A percentile compares a stretch with the other conserved stretches of the same genome.
phyloP scores from a whole-genome alignment of 805 yeast species.

The Blastobotrys attinorum region DNA sequence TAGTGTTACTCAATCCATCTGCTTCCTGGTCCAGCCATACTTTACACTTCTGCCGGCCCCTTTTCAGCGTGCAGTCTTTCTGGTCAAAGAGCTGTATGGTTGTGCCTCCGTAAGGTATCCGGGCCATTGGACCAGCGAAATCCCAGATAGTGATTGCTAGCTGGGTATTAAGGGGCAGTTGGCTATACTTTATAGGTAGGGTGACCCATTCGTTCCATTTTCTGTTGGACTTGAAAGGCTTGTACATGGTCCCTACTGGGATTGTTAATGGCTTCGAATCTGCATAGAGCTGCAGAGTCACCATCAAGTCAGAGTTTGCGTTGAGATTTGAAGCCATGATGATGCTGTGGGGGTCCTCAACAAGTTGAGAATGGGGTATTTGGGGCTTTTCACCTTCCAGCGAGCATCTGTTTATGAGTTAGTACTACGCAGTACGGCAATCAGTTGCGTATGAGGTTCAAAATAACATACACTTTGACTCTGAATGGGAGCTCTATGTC shows the following conservation, averaged over 20 bases:
- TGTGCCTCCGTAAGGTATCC: constrained; percentile 51
- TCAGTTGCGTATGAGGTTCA: too few species aligned
- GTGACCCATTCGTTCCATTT: constrained; percentile 69
- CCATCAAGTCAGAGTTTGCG: constrained; percentile 30
- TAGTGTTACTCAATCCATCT: constrained; percentile 23
- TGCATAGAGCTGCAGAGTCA: constrained; percentile 39
- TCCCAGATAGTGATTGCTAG: constrained; percentile 63
- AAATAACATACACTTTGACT: constrained; percentile 34
- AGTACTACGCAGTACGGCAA: neutral
- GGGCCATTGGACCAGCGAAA: constrained; percentile 43
- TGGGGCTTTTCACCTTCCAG: constrained; percentile 38
- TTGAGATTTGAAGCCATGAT: constrained; percentile 35
- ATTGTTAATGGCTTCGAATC: constrained; percentile 40
- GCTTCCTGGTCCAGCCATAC: constrained; percentile 35
- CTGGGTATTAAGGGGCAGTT: constrained; percentile 56
- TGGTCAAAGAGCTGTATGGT: constrained; percentile 51
- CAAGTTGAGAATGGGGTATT: constrained; percentile 38
- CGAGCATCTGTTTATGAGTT: constrained; percentile 23
- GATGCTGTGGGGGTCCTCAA: constrained; percentile 40
- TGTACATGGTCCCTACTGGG: constrained; percentile 44
- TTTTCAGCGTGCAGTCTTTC: constrained; percentile 49
- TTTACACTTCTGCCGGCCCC: constrained; percentile 59
- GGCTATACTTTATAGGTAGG: constrained; percentile 63
- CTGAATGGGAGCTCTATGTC: constrained; percentile 44
- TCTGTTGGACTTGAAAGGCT: constrained; percentile 37